phyloP scores from a whole-genome alignment of 2,329 filamentous ascomycete genomes.

The Dryadomyces quercus-mongolicae region DNA sequence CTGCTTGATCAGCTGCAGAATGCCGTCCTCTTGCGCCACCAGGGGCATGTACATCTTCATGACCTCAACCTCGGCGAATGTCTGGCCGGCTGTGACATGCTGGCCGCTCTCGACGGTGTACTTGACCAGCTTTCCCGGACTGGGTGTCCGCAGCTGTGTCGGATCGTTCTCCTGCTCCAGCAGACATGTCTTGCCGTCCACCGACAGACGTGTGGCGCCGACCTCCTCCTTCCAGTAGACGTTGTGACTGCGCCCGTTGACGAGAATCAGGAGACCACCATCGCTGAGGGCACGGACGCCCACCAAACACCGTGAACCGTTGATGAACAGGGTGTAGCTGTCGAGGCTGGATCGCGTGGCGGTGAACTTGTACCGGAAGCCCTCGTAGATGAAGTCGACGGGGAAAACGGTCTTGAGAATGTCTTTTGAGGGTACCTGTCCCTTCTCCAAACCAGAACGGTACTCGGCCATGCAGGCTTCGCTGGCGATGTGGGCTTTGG shows the following conservation, averaged over 20 bases:
- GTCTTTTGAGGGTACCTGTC: constrained; percentile 93
- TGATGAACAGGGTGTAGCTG: constrained; percentile 97
- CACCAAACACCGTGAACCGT: constrained; percentile 90
- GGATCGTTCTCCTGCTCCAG: constrained; percentile 98
- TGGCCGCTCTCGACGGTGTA: constrained; percentile 92
- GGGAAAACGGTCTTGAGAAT: constrained; percentile 96
- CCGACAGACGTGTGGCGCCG: constrained; percentile 85
- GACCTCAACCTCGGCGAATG: constrained; percentile 95
- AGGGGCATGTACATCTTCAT: constrained; percentile 99
- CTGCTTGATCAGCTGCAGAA: constrained; percentile 98
- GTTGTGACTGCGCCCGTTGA: constrained; percentile 90
- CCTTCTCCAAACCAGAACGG: constrained; percentile 80
- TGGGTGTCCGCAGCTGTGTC: constrained; percentile 88
- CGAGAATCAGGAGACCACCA: constrained; percentile 80
- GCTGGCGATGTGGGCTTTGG: constrained; percentile 89
- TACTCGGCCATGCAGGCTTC: constrained; percentile 83
- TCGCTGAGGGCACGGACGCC: constrained; percentile 88
- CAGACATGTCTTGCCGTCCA: constrained; percentile 95
- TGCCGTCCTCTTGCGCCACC: constrained; percentile 84
- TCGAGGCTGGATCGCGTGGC: constrained; percentile 84
- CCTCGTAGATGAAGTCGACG: constrained; percentile 98
- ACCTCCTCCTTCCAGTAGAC: constrained; percentile 99
- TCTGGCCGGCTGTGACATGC: constrained; percentile 82
- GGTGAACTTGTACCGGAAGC: constrained; percentile 93
- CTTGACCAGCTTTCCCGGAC: constrained; percentile 95